phyloP scores from a whole-genome alignment of 768 basidiomycete genomes.

The Lentinula detonsa region DNA sequence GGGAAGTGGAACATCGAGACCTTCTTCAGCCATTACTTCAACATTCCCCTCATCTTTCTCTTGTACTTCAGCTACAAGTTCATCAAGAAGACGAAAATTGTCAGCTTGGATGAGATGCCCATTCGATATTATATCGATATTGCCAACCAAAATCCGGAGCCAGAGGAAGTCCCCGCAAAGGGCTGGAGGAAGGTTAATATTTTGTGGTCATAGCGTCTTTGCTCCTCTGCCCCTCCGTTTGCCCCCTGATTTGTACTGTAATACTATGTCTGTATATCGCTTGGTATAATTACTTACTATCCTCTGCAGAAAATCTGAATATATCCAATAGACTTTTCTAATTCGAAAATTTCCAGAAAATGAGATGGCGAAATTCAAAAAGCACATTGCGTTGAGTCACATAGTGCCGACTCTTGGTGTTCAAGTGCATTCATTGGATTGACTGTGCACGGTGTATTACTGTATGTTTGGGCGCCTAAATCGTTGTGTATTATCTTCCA shows the following conservation, averaged over 20 bases:
- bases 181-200: constrained; percentile 2
- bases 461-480: background rate
- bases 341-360: too few relatives aligned
- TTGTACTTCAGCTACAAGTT: constrained; percentile 43
- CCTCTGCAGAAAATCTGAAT: too few relatives aligned
- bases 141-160: constrained; percentile 5
- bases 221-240: too few relatives aligned
- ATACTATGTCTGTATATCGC: too few relatives aligned
- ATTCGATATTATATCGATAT: constrained; percentile 4
- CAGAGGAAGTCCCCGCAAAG: background rate
- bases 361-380: too few relatives aligned
- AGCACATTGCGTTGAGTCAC: too few relatives aligned
- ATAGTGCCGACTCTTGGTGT: too few relatives aligned
- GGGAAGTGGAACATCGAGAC: background rate
- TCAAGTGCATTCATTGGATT: too few relatives aligned
- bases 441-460: too few relatives aligned
- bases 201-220: constrained; percentile 3
- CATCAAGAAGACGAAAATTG: constrained; percentile 28
- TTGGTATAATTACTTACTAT: too few relatives aligned
- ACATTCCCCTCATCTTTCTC: constrained; percentile 38
- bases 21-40: constrained; percentile 28
- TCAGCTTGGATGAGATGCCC: constrained; percentile 3
- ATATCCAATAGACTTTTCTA: too few relatives aligned
- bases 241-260: too few relatives aligned
- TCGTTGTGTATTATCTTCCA: background rate